Conservation (phyloP, 192 early-diverging fungal genomes). For the Dissophora globulifera region DNA sequence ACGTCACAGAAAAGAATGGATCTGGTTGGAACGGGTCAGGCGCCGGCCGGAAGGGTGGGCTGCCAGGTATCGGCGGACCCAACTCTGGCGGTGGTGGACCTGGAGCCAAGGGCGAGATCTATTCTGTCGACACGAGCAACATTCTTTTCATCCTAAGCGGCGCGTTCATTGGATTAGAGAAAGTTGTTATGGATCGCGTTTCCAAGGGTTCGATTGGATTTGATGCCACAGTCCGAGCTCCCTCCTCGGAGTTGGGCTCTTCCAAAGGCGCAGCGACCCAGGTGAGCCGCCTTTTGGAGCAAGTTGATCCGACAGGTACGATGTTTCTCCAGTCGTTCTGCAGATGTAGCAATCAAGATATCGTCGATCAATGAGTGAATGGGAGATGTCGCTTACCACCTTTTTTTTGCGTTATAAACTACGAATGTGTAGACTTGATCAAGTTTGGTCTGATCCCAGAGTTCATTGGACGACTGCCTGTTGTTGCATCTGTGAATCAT, state of each 20-base stretch:
- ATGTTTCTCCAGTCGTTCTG: background rate
- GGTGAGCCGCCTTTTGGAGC: conserved; percentile 34
- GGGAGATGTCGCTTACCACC: too few species aligned
- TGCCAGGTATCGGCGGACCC: conserved; percentile 46
- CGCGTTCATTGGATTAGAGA: conserved; percentile 90
- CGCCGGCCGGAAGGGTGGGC: conserved; percentile 24
- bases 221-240: conserved; percentile 65
- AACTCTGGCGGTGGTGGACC: conserved; percentile 37
- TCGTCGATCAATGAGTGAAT: too few species aligned
- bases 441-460: conserved; percentile 92
- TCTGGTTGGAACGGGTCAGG: conserved; percentile 51
- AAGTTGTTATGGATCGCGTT: conserved; percentile 78
- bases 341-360: too few species aligned
- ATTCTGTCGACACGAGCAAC: conserved; percentile 89
- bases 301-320: conserved; percentile 46
- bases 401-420: too few species aligned
- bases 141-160: conserved; percentile 92
- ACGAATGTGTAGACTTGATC: conserved; percentile 74
- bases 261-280: conserved; percentile 29
- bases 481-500: conserved; percentile 79
- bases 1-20: conserved; percentile 84
- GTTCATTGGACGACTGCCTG: conserved; percentile 90
- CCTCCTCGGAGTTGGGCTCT: conserved; percentile 29
- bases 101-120: conserved; percentile 79
- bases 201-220: conserved; percentile 88